Conservation (phyloP, 2,329 filamentous ascomycete genomes). For the Penicillium verrucosum region DNA sequence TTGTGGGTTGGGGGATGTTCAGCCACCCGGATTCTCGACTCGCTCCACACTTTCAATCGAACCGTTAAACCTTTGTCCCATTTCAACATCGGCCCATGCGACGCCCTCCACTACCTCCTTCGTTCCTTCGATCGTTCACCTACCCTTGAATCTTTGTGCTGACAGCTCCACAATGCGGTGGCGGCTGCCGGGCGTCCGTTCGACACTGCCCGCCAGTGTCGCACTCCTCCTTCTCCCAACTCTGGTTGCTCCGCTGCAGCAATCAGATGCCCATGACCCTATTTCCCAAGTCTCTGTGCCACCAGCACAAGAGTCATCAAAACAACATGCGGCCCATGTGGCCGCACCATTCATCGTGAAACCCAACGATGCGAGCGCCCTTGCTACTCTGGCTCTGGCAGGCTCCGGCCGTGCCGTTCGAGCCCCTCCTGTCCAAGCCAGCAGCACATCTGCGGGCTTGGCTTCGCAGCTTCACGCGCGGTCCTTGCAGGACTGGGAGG, state of each 20-base stretch:
- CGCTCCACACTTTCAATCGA: slow-evolving; percentile 17
- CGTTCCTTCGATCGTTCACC: neutral
- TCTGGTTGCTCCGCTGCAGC: slow-evolving; percentile 65
- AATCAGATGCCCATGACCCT: slow-evolving; percentile 36
- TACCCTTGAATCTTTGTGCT: slow-evolving; percentile 24
- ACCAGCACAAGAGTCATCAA: slow-evolving; percentile 16
- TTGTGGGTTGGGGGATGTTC: slow-evolving; percentile 23
- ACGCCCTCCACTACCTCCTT: neutral
- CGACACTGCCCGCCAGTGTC: slow-evolving; percentile 55
- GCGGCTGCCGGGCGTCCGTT: slow-evolving; percentile 60
- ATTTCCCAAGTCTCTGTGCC: slow-evolving; percentile 30
- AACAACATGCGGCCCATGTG: slow-evolving; percentile 14
- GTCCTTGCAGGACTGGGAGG: slow-evolving; percentile 98
- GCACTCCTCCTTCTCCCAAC: slow-evolving; percentile 58
- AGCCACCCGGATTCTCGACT: slow-evolving; percentile 21
- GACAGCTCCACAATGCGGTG: slow-evolving; percentile 57
- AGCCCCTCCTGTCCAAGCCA: slow-evolving; percentile 80
- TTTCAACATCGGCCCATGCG: slow-evolving; percentile 7
- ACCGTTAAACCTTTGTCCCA: slow-evolving; percentile 1
- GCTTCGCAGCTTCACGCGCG: slow-evolving; percentile 89
- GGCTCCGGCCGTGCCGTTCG: slow-evolving; percentile 70
- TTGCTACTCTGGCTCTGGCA: slow-evolving; percentile 97
- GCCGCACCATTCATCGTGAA: slow-evolving; percentile 33
- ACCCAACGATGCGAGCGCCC: slow-evolving; percentile 78
- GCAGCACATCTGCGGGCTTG: slow-evolving; percentile 61